Percentiles rank a stretch among this genome's conserved stretches.
phyloP scores from a whole-genome alignment of 805 yeast genomes.

The Candida lessepsii region DNA sequence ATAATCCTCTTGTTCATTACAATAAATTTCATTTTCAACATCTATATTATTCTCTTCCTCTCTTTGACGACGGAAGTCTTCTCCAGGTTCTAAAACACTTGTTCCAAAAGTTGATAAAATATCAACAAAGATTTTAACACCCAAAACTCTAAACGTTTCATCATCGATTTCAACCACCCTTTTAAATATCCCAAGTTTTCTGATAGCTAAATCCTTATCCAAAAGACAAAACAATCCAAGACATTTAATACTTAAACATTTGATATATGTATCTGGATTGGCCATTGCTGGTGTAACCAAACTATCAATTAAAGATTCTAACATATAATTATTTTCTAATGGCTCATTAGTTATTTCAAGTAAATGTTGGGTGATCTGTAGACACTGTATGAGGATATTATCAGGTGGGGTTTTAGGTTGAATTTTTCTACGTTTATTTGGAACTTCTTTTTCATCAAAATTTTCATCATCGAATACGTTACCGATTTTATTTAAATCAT shows the following conservation, averaged over 20 bases:
- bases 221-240: slow-evolving; percentile 78
- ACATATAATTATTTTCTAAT: slow-evolving; percentile 59
- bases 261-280: slow-evolving; percentile 26
- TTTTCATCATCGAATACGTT: slow-evolving; percentile 17
- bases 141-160: slow-evolving; percentile 57
- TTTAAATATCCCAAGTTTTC: slow-evolving; percentile 64
- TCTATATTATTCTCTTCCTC: slow-evolving; percentile 36
- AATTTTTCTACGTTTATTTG: slow-evolving; percentile 27
- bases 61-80: slow-evolving; percentile 5
- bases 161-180: slow-evolving; percentile 68
- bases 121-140: slow-evolving; percentile 74
- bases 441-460: slow-evolving; percentile 8
- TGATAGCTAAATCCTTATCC: slow-evolving; percentile 59
- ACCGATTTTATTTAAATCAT: slow-evolving; percentile 15
- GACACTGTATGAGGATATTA: slow-evolving; percentile 57
- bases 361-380: slow-evolving; percentile 66
- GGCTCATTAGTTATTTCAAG: slow-evolving; percentile 67
- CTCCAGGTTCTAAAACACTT: slow-evolving; percentile 51
- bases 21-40: slow-evolving; percentile 6
- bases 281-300: slow-evolving; percentile 72
- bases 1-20: slow-evolving; percentile 8
- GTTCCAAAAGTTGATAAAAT: slow-evolving; percentile 76
- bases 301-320: slow-evolving; percentile 70
- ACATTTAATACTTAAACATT: slow-evolving; percentile 68
- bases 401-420: slow-evolving; percentile 44